Base-by-base conservation (phyloP, 257 asterid genomes). In the Rauvolfia tetraphylla region DNA sequence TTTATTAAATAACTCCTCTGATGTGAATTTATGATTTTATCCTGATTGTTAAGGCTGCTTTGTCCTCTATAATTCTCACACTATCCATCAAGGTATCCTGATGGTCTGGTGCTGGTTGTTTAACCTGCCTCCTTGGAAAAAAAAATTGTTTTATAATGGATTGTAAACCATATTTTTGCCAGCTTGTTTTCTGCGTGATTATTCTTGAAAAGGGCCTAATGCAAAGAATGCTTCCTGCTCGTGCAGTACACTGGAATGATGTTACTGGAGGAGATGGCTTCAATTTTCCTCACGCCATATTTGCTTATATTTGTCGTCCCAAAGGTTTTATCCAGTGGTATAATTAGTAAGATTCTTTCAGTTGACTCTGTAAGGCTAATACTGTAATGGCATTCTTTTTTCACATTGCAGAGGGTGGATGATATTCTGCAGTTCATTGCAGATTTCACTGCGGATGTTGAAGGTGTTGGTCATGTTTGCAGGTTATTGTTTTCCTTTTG, bases 231-330 rank as follows among this genome's bases (percentile, higher is more conserved):
- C 2, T 5, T 38, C 63, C 48, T 51, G 76, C 36, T 72, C 82
- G 83, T 31, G 81, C 96, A 95, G 99, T 95, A 93, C 86, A 91
- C 97, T 44, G 96, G 92, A 79, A 87, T 89, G 96, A 93, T 93
- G 99, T 84, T 93, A 53, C 86, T 93, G 84, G 99, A 95, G 81
- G 99, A 95, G 83, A 95, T 95, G 98, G 88, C 97, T 81, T 95
- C 99, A 23, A 93, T 95, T 88, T 87, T 95, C 80, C 87, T 95
- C 87, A 95, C 99, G 6, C 99, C 99, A 1, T 93, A 82, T 80
- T 81, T 95, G 29, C 97, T 95, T 54, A 33, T 93, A 58, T 89
- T 88, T 78, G 89, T 93, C 71, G 99, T 95, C 58, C 98, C 99
- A 75, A 83, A 90, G 99, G 99, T 95, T 77, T 85, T 48, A 33